These are phyloP conservation scores for Clarireedia paspali DNA, from an alignment of 2,329 filamentous ascomycete species.

Conservation along the genomic window DNA sequence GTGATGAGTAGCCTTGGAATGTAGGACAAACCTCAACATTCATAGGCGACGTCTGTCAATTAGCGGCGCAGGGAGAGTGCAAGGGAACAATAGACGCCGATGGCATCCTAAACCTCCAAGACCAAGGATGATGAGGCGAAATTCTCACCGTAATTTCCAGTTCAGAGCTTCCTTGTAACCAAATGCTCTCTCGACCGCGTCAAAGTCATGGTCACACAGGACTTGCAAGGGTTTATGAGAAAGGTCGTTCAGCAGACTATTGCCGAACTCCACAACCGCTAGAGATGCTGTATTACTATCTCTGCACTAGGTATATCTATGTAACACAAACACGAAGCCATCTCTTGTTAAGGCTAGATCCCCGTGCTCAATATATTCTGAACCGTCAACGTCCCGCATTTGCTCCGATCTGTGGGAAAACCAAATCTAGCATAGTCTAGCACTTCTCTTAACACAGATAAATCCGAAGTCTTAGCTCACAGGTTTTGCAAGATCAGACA, in stretches of 20 bases:
- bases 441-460: too few species aligned
- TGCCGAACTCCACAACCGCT: not conserved
- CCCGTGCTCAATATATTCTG: not conserved
- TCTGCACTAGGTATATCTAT: not conserved
- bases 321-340: not conserved
- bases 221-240: not conserved
- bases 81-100: conserved; percentile 8
- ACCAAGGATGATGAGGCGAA: not conserved
- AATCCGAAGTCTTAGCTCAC: too few species aligned
- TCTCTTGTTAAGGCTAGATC: not conserved
- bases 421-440: not conserved
- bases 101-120: not conserved
- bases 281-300: not conserved
- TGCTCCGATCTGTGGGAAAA: not conserved
- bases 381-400: not conserved
- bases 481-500: not conserved
- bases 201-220: not conserved
- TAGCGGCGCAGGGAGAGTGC: conserved; percentile 2
- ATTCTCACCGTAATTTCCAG: not conserved
- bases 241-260: not conserved
- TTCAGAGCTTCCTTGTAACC: not conserved
- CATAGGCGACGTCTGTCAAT: conserved; percentile 7
- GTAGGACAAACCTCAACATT: not conserved
- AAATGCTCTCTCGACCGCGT: not conserved
- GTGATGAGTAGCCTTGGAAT: not conserved